A percentile compares a stretch with the other conserved stretches of the same genome.
Conservation (phyloP, 176 grass and related monocot species). For the Juncus inflexus region DNA sequence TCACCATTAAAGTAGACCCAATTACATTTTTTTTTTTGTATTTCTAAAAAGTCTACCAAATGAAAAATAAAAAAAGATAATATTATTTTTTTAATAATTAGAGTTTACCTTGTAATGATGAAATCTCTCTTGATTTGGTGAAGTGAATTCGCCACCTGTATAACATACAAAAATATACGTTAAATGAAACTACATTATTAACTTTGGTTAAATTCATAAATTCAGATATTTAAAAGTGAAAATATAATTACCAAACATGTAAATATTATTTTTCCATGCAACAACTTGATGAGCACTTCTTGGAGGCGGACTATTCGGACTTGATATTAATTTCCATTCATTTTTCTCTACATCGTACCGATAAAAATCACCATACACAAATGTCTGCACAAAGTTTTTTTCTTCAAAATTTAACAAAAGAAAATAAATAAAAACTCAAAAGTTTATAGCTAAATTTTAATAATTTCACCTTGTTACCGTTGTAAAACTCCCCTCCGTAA, state of each 20-base stretch:
- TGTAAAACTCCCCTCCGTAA: constrained; percentile 96
- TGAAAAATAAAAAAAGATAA: neutral
- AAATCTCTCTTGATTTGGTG: constrained; percentile 96
- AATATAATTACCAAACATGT: constrained; percentile 85
- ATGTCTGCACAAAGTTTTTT: constrained; percentile 55
- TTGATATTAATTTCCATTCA: constrained; percentile 94
- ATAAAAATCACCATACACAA: constrained; percentile 98
- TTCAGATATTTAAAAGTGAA: neutral
- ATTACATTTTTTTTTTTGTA: neutral
- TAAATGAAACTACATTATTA: neutral
- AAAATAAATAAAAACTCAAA: neutral
- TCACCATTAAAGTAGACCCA: neutral
- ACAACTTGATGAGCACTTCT: constrained; percentile 90
- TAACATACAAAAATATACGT: constrained; percentile 1
- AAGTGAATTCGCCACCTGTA: constrained; percentile 95
- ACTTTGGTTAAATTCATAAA: constrained; percentile 7
- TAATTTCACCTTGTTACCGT: constrained; percentile 72
- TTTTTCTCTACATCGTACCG: constrained; percentile 97
- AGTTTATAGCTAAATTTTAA: constrained; percentile 6
- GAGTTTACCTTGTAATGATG: constrained; percentile 90
- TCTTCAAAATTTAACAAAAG: constrained; percentile 9
- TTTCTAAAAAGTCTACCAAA: neutral
- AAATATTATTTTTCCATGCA: constrained; percentile 92
- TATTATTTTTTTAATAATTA: too few relatives aligned
- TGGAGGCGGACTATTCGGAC: constrained; percentile 95